These are phyloP conservation scores for Ensete glaucum DNA, from an alignment of 176 grass and related monocot species.

Conservation along the genomic window DNA sequence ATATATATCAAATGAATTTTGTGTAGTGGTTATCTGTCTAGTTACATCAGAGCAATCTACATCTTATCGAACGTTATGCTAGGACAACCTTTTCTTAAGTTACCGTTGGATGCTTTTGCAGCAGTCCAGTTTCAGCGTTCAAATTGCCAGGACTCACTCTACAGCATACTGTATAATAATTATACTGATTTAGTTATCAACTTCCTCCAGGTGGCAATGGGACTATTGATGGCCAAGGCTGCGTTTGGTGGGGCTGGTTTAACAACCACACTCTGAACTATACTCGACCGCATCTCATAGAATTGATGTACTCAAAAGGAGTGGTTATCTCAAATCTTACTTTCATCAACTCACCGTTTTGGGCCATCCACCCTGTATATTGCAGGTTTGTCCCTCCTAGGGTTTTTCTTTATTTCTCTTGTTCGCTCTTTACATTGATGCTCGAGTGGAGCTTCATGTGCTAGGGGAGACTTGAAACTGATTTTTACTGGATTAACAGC, in stretches of 20 bases:
- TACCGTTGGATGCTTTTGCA: too few species aligned
- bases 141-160: neutral
- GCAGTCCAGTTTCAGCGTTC: too few species aligned
- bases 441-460: constrained; percentile 29
- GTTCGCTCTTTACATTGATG: constrained; percentile 36
- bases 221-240: constrained; percentile 89
- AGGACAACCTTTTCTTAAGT: too few species aligned
- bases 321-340: constrained; percentile 93
- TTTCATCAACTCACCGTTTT: constrained; percentile 81
- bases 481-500: constrained; percentile 68
- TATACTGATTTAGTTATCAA: constrained; percentile 5
- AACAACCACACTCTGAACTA: constrained; percentile 56
- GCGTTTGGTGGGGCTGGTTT: constrained; percentile 84
- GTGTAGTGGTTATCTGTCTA: neutral
- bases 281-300: constrained; percentile 82
- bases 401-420: constrained; percentile 25
- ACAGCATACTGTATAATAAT: neutral
- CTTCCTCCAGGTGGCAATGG: constrained; percentile 62
- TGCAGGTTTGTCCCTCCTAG: constrained; percentile 58
- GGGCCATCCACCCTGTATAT: constrained; percentile 95
- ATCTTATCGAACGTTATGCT: too few species aligned
- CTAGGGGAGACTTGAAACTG: constrained; percentile 19
- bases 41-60: neutral
- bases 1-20: constrained; percentile 12
- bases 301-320: constrained; percentile 73